Evolutionary conservation across 2,329 filamentous ascomycete genomes (phyloP), one percentile per base, ranked within the genome.

Genomic region (Cercospora sp.): DNA sequence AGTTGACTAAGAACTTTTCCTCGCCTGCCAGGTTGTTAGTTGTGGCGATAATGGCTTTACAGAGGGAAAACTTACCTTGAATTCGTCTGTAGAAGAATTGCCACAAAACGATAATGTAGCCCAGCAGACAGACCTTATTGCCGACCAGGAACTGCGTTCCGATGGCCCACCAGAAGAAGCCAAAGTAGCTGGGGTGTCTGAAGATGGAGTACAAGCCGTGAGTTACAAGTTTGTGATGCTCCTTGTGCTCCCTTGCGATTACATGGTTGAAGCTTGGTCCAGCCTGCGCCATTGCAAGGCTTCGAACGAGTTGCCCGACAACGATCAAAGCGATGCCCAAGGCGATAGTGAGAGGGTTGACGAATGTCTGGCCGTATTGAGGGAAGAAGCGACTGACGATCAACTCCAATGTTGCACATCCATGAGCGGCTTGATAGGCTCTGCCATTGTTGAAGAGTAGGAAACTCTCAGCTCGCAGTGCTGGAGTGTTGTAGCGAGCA

Each of bases 151-250:
- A 77, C 83, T 99, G 95, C 12, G 94, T 97, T 5, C 95, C 95
- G n/a, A 98, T 77, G 0, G 92, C 93, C 94, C 94, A 99, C 89
- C 93, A 98, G 80, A 97, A 99, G 83, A 97, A 99, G 3, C 94
- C 95, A 82, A 98, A 97, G 81, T 99, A 99, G 67, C 91, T 91
- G 12, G 95, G 95, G 79, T 99, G 95, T 26, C 95, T 84, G 63
- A 96, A 82, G 55, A 86, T 79, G 7, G 83, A 82, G 79, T 98
- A 99, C 36, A 98, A 82, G 0, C 95, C 95, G 30, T 83, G 83
- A 0, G 91, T 96, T 2, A 99, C 91, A n/a, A 99, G 85, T 58
- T 84, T 84, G 79, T 99, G 95, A 1, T 87, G 88, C 3, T 88
- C 85, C 75, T 89, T 90, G 69, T 84, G 87, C 70, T 87, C 80